A percentile compares a stretch with the other conserved stretches of the same genome.
Evolutionary conservation across 768 basidiomycete genomes (phyloP).

Genomic region (Phanerodontia chrysosporium): DNA sequence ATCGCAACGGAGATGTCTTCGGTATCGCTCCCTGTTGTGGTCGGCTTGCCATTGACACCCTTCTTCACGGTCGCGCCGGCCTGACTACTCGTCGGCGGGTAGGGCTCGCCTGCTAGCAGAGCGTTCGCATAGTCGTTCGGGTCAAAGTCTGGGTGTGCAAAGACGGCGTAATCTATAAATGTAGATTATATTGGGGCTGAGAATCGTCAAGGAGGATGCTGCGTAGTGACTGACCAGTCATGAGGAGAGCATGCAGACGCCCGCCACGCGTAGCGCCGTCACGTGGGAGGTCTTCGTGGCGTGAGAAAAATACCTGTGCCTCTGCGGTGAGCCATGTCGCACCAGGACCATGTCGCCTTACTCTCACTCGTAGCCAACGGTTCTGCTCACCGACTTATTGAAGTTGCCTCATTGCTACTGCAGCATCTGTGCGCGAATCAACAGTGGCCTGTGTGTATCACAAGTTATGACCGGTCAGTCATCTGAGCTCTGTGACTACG

Average conservation of each 20-base stretch:
- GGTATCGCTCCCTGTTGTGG: constrained; percentile 36
- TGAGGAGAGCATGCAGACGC: constrained; percentile 4
- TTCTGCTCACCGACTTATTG: too few species aligned
- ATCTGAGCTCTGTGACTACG: too few species aligned
- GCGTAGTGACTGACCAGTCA: constrained; percentile 2
- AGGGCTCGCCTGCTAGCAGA: constrained; percentile 78
- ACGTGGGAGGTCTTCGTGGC: background rate
- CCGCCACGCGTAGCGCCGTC: background rate
- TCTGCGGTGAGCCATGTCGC: too few species aligned
- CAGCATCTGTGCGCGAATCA: too few species aligned
- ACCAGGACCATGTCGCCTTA: too few species aligned
- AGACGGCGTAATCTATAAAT: constrained; percentile 65
- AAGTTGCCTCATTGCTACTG: too few species aligned
- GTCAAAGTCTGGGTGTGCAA: constrained; percentile 73
- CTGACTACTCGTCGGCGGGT: constrained; percentile 45
- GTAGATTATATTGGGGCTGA: background rate
- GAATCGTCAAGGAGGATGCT: background rate
- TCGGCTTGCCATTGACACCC: constrained; percentile 37
- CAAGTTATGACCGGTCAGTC: too few species aligned
- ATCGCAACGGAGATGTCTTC: constrained; percentile 87
- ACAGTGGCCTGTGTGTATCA: too few species aligned
- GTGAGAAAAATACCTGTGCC: background rate
- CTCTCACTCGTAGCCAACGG: too few species aligned
- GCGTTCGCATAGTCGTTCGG: constrained; percentile 89
- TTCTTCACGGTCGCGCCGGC: constrained; percentile 30